These are phyloP conservation scores for Colletotrichum sansevieriae DNA, from an alignment of 2,329 filamentous ascomycete species.

Conservation along the genomic window DNA sequence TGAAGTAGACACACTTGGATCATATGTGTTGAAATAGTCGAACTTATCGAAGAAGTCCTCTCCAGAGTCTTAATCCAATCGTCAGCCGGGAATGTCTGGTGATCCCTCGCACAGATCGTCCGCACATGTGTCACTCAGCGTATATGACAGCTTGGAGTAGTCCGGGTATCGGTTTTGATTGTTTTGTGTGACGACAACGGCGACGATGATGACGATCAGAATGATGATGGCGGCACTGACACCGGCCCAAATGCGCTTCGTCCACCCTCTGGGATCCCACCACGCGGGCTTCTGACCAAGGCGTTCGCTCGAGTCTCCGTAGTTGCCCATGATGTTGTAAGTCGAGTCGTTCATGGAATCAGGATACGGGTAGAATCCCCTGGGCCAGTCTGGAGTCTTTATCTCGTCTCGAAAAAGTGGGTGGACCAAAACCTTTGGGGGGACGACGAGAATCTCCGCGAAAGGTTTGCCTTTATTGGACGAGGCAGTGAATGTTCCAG, in stretches of 20 bases:
- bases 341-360: slow-evolving; percentile 29
- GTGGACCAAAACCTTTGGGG: slow-evolving; percentile 37
- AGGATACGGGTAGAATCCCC: slow-evolving; percentile 30
- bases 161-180: slow-evolving; percentile 61
- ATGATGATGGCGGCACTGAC: slow-evolving; percentile 57
- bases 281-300: slow-evolving; percentile 21
- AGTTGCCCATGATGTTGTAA: slow-evolving; percentile 32
- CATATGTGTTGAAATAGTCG: slow-evolving; percentile 64
- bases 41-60: slow-evolving; percentile 68
- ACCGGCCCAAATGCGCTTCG: slow-evolving; percentile 63
- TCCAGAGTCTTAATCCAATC: slow-evolving; percentile 57
- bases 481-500: slow-evolving; percentile 23
- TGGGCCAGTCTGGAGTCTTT: slow-evolving; percentile 40
- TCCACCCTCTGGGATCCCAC: slow-evolving; percentile 67
- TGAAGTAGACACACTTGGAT: slow-evolving; percentile 55
- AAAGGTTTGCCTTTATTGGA: slow-evolving; percentile 32
- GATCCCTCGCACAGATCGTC: slow-evolving; percentile 6
- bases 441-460: slow-evolving; percentile 36
- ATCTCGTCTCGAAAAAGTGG: slow-evolving; percentile 40
- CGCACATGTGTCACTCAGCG: slow-evolving; percentile 63
- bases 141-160: slow-evolving; percentile 62
- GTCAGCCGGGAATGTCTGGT: slow-evolving; percentile 29
- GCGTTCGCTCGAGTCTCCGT: slow-evolving; percentile 26
- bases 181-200: slow-evolving; percentile 57
- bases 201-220: slow-evolving; percentile 62